A percentile compares a stretch with the other conserved stretches of the same genome.
phyloP scores from a whole-genome alignment of 1,284 basidiomycete genomes.

The Ceratorhiza oryzae-sativae region DNA sequence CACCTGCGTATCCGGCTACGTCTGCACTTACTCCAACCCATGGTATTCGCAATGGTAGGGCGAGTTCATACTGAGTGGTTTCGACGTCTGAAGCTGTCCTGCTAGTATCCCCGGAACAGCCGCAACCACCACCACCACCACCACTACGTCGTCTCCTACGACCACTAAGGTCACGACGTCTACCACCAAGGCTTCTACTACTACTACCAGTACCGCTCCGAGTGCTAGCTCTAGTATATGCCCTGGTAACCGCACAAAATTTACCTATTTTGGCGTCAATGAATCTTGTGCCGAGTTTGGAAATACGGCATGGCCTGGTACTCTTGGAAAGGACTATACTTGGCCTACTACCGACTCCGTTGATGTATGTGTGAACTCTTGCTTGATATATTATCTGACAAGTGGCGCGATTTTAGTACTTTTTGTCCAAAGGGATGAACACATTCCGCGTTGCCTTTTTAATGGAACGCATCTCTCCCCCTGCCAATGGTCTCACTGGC shows the following conservation, averaged over 20 bases:
- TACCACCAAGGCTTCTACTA: slow-evolving; percentile 36
- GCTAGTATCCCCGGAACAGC: not conserved
- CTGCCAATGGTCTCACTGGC: slow-evolving; percentile 48
- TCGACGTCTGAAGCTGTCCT: not conserved
- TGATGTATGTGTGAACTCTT: slow-evolving; percentile 50
- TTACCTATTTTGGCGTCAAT: slow-evolving; percentile 69
- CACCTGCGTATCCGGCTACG: slow-evolving; percentile 41
- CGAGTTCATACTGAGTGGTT: not conserved
- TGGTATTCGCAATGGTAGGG: slow-evolving; percentile 41
- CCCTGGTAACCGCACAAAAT: slow-evolving; percentile 57
- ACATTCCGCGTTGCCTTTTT: slow-evolving; percentile 68
- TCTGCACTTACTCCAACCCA: slow-evolving; percentile 41
- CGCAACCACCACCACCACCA: not conserved
- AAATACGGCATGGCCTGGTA: slow-evolving; percentile 45
- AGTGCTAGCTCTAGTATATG: slow-evolving; percentile 33
- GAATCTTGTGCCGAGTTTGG: slow-evolving; percentile 68
- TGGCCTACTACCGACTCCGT: slow-evolving; percentile 59
- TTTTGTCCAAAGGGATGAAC: slow-evolving; percentile 65
- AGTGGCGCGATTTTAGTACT: slow-evolving; percentile 53
- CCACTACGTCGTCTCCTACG: not conserved
- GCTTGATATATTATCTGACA: not conserved
- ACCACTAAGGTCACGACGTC: not conserved
- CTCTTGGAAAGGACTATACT: slow-evolving; percentile 50
- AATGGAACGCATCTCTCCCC: slow-evolving; percentile 63
- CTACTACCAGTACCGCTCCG: slow-evolving; percentile 37